These are phyloP conservation scores for Talaromyces sp. DNA, from an alignment of 2,329 filamentous ascomycete genomes.

Conservation along the genomic window DNA sequence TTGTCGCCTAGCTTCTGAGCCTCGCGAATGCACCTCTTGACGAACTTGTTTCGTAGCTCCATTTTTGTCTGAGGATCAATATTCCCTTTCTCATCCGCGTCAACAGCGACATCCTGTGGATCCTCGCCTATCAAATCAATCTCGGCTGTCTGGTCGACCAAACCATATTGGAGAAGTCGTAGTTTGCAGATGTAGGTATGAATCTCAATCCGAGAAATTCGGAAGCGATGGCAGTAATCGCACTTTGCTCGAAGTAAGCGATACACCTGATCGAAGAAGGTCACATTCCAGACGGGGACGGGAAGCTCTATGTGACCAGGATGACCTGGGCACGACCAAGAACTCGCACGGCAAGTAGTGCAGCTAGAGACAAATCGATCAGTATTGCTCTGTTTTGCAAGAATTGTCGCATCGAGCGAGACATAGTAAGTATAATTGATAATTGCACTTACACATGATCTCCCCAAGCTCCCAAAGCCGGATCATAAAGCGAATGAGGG, in stretches of 20 bases:
- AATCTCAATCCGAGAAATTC: constrained; percentile 70
- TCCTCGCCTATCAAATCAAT: constrained; percentile 54
- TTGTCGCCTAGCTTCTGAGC: constrained; percentile 50
- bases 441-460: constrained; percentile 66
- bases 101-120: constrained; percentile 56
- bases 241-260: constrained; percentile 83
- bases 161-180: constrained; percentile 76
- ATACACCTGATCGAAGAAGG: constrained; percentile 89
- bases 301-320: constrained; percentile 93
- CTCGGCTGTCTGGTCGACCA: constrained; percentile 65
- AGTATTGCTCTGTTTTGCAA: neutral
- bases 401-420: neutral
- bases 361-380: constrained; percentile 58
- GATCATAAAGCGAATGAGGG: constrained; percentile 87
- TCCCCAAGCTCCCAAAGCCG: constrained; percentile 83
- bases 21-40: constrained; percentile 66
- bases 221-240: constrained; percentile 83
- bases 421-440: neutral
- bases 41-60: constrained; percentile 62
- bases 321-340: constrained; percentile 82
- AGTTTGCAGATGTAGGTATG: constrained; percentile 81
- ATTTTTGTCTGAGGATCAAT: constrained; percentile 54
- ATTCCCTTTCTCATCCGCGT: constrained; percentile 54
- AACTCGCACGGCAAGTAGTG: constrained; percentile 83
- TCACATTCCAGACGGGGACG: constrained; percentile 90